phyloP scores from a whole-genome alignment of 805 yeast species.

The Myxozyma udenii region DNA sequence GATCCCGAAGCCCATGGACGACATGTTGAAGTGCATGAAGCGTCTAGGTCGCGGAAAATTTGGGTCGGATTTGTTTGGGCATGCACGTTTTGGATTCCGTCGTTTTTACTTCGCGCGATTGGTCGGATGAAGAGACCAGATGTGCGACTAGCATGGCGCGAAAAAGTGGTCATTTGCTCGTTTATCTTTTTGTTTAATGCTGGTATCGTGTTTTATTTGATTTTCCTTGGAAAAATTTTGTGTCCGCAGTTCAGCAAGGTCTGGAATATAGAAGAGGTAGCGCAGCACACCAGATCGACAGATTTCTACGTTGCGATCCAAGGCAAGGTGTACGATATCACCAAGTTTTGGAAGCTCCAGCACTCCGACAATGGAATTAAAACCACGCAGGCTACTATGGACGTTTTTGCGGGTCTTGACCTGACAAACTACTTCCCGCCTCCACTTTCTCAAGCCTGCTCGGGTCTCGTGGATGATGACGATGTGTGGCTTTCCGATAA shows the following conservation, averaged over 20 bases:
- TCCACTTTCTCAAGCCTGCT: constrained; percentile 43
- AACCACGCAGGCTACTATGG: constrained; percentile 38
- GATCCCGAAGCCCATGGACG: constrained; percentile 38
- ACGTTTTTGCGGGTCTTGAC: constrained; percentile 43
- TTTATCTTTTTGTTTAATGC: constrained; percentile 40
- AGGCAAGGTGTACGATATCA: constrained; percentile 43
- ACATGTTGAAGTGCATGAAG: constrained; percentile 36
- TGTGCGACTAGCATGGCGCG: constrained; percentile 46
- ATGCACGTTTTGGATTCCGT: constrained; percentile 45
- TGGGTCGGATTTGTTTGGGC: constrained; percentile 44
- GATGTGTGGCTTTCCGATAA: constrained; percentile 36
- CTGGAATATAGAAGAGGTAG: constrained; percentile 41
- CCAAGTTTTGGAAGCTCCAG: constrained; percentile 41
- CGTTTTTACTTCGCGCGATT: constrained; percentile 37
- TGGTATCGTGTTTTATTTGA: constrained; percentile 45
- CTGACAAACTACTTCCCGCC: constrained; percentile 43
- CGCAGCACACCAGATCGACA: constrained; percentile 39
- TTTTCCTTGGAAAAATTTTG: constrained; percentile 40
- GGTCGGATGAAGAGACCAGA: constrained; percentile 44
- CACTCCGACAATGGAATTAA: constrained; percentile 42
- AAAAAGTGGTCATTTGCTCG: constrained; percentile 41
- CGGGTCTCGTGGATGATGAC: constrained; percentile 39
- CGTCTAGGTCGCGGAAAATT: constrained; percentile 35
- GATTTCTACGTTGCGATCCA: constrained; percentile 43
- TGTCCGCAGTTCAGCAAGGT: constrained; percentile 45